Base-by-base conservation (phyloP, 148 eudicot species). In the Nepenthes mirabilis region DNA sequence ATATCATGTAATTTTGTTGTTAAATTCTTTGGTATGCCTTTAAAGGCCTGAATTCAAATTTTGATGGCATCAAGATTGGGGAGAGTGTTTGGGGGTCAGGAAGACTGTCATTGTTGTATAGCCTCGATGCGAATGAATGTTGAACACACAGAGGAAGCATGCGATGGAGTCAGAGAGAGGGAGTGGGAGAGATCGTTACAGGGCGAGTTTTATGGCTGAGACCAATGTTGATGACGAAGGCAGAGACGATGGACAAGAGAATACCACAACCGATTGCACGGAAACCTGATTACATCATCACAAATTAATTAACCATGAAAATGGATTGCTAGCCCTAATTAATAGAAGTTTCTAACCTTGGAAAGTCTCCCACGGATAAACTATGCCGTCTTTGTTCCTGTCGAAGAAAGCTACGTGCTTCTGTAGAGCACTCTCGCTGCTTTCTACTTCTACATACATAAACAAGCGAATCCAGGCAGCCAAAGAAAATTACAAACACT, bases 321-420 rank as follows among this genome's bases (percentile, higher is more conserved):
- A 11, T 12, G 8, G 8, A 10, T 53, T 53, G n/a, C 7, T 53
- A 10, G 7, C n/a, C 14, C 8, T 23, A 53, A 6, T 23, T 23
- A 23, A 23, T 23, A 23, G 23, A 23, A 23, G 23, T 23, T 23
- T 2, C 12, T 34, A 11, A 90, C 97, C 97, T 75, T 84, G 57
- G 67, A 74, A 90, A 3, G 91, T 87, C 66, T 90, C 97, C 72
- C 70, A 84, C 1, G 89, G 91, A 72, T 82, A 80, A 70, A 90
- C 68, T 57, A 84, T n/a, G 9, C 96, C 96, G 59, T 88, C 96
- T 2, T 86, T 75, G 69, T 88, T 85, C 54, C 76, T 77, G 65
- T 88, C 96, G 43, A 88, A 85, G 72, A 88, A 88, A 10, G 63
- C 53, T 1, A 77, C 90, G 48, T 88, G 96, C 70, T 83, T 88